A percentile compares a stretch with the other conserved stretches of the same genome.
phyloP scores from a whole-genome alignment of 73 alveolate genomes.

The Vitrella brassicaformis region DNA sequence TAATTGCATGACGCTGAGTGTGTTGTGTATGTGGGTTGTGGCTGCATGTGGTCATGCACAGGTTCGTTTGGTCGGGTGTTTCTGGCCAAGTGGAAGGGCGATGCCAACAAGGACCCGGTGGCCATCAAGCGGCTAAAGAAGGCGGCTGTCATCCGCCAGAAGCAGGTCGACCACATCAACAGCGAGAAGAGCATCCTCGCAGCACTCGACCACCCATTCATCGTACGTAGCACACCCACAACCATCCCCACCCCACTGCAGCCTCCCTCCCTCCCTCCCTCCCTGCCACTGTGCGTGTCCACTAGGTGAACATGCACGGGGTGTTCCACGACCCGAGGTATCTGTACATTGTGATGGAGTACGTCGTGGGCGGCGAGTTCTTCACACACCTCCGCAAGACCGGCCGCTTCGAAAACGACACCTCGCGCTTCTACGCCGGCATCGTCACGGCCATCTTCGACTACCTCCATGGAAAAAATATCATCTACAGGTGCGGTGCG shows the following conservation, averaged over 20 bases:
- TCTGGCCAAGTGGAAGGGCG: background rate
- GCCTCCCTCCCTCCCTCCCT: background rate
- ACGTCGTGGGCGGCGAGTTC: conserved; percentile 67
- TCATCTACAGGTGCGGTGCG: conserved; percentile 45
- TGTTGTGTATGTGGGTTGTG: no score
- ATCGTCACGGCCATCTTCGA: conserved; percentile 58
- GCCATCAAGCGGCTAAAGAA: conserved; percentile 10
- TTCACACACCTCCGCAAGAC: conserved; percentile 51
- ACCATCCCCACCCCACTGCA: background rate
- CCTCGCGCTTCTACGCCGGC: conserved; percentile 63
- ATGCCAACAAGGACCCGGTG: background rate
- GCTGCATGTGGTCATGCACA: no score
- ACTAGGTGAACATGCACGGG: conserved; percentile 37
- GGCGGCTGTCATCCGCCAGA: conserved; percentile 52
- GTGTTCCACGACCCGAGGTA: conserved; percentile 60
- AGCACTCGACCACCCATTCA: conserved; percentile 68
- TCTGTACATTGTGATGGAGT: conserved; percentile 68
- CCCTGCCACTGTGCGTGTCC: background rate
- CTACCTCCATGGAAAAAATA: conserved; percentile 59
- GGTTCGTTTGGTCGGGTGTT: background rate
- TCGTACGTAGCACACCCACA: conserved; percentile 36
- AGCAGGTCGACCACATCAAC: conserved; percentile 77
- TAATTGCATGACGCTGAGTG: no score
- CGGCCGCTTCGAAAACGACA: conserved; percentile 53
- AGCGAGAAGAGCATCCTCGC: conserved; percentile 70